phyloP scores from a whole-genome alignment of 805 yeast genomes.

The Zygosaccharomyces siamensis region DNA sequence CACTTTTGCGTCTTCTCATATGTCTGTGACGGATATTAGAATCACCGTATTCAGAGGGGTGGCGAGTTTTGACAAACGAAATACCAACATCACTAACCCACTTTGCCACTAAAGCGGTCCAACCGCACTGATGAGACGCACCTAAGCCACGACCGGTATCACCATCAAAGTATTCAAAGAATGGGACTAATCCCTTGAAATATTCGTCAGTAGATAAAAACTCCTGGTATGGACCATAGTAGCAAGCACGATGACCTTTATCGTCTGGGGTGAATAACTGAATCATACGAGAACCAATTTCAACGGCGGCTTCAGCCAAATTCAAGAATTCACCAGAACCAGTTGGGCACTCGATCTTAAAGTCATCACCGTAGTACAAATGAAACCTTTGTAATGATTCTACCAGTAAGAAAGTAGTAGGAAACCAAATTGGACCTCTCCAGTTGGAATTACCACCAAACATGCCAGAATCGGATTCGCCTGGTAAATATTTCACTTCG shows the following conservation, averaged over 20 bases:
- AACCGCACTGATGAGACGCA: constrained; percentile 91
- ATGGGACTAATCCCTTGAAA: constrained; percentile 72
- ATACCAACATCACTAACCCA: constrained; percentile 86
- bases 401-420: constrained; percentile 77
- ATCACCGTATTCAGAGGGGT: constrained; percentile 9
- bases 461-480: constrained; percentile 87
- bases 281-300: constrained; percentile 79
- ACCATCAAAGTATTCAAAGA: constrained; percentile 87
- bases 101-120: constrained; percentile 92
- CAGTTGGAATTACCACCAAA: constrained; percentile 96
- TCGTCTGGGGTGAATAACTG: constrained; percentile 67
- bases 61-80: constrained; percentile 35
- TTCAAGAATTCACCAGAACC: constrained; percentile 74
- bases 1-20: constrained; percentile 62
- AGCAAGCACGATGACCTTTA: constrained; percentile 67
- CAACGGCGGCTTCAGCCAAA: constrained; percentile 87
- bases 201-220: constrained; percentile 58
- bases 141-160: constrained; percentile 94
- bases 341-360: constrained; percentile 83
- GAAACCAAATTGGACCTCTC: constrained; percentile 98
- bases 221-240: constrained; percentile 60
- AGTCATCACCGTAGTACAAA: constrained; percentile 79
- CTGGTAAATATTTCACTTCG: constrained; percentile 71
- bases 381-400: constrained; percentile 85
- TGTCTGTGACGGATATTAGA: constrained; percentile 40